These are phyloP conservation scores for Paramecium caudatum DNA, from an alignment of 73 alveolate genomes.

Conservation along the genomic window DNA sequence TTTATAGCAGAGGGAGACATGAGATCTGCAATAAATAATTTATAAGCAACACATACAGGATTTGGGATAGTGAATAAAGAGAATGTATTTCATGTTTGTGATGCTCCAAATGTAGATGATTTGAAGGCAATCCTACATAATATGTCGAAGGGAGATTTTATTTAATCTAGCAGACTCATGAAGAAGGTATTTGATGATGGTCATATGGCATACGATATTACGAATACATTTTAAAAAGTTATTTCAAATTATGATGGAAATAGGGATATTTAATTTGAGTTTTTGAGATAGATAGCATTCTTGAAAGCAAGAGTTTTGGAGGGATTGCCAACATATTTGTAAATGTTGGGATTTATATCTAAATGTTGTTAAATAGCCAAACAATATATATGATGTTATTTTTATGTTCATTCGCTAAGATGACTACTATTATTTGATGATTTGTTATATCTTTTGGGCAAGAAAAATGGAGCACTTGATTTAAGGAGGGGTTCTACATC, in stretches of 20 bases:
- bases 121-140: constrained; percentile 82
- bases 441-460: constrained; percentile 1
- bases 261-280: constrained; percentile 89
- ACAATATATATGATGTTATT: no score
- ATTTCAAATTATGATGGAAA: constrained; percentile 86
- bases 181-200: constrained; percentile 91
- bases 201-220: constrained; percentile 90
- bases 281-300: constrained; percentile 89
- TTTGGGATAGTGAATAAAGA: constrained; percentile 91
- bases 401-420: no score
- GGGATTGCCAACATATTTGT: constrained; percentile 90
- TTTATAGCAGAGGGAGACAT: constrained; percentile 99
- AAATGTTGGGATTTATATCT: constrained; percentile 94
- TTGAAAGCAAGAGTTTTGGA: constrained; percentile 95
- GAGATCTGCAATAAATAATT: constrained; percentile 99
- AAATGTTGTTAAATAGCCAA: no score
- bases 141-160: constrained; percentile 85
- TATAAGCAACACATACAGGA: constrained; percentile 97
- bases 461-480: neutral
- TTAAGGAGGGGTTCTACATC: neutral
- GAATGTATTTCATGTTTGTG: constrained; percentile 97
- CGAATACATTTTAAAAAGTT: constrained; percentile 89
- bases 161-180: constrained; percentile 82
- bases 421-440: neutral
- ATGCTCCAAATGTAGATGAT: constrained; percentile 96